A percentile compares a stretch with the other conserved stretches of the same genome.
These are phyloP conservation scores for Onygenales sp. DNA, from an alignment of 2,329 filamentous ascomycete species.

Conservation along the genomic window DNA sequence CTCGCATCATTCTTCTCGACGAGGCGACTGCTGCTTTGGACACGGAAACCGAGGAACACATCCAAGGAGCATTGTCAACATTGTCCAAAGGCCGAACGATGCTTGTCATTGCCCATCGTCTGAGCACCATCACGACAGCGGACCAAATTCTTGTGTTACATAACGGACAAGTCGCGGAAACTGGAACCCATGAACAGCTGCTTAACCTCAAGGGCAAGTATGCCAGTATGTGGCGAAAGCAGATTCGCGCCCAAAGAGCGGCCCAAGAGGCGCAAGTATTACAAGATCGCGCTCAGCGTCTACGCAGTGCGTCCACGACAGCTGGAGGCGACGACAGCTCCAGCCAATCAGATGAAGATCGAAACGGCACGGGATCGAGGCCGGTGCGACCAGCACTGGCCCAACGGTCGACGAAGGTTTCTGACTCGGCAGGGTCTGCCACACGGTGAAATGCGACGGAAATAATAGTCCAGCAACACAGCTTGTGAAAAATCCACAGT, in stretches of 20 bases:
- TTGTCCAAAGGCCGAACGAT: constrained; percentile 81
- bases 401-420: constrained; percentile 6
- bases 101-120: constrained; percentile 85
- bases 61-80: constrained; percentile 74
- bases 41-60: constrained; percentile 85
- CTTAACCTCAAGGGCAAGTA: constrained; percentile 64
- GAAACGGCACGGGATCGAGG: constrained; percentile 5
- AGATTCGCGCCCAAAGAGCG: constrained; percentile 67
- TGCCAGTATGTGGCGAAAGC: constrained; percentile 79
- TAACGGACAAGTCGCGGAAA: constrained; percentile 66
- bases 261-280: constrained; percentile 48
- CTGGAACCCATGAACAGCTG: constrained; percentile 69
- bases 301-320: constrained; percentile 31
- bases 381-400: constrained; percentile 8
- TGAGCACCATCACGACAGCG: constrained; percentile 77
- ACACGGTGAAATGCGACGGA: background rate
- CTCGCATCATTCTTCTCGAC: constrained; percentile 83
- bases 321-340: constrained; percentile 34
- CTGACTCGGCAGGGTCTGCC: background rate
- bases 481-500: background rate
- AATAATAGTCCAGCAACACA: background rate
- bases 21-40: constrained; percentile 84
- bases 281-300: constrained; percentile 32
- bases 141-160: constrained; percentile 76
- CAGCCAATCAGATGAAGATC: constrained; percentile 41